Base-by-base conservation (phyloP, 768 basidiomycete species). In the Collybia sp. region DNA sequence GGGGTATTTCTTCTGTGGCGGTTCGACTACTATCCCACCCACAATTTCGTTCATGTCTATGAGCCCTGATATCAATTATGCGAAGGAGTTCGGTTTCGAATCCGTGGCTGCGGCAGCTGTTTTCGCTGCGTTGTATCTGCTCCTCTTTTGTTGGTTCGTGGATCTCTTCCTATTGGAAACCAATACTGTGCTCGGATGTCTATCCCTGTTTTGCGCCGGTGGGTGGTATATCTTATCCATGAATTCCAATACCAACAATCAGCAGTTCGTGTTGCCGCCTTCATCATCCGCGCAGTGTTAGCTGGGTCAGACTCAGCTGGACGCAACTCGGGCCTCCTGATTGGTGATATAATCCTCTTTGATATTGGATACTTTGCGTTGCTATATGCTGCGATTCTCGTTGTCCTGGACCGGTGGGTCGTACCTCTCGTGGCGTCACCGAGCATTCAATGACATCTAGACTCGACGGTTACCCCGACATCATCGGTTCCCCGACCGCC, bases 251-350 rank as follows among this genome's bases (percentile, higher is more conserved):
- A 25, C 30, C 5, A 43, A 6, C 20, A 4, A n/a, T n/a, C n/a
- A n/a, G n/a, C 34, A 76, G 73, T 75, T 39, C 70, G 73, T 18
- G 43, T 69, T 6, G 51, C 58, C 3, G 72, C 71, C 0, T 77
- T 73, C 44, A 47, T 60, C 2, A 60, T 75, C 2, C 68, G 73
- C 1, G 67, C 69, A 1, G 45, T 68, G 5, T 45, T 75, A 15
- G 62, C 65, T 13, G 62, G 58, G 4, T 57, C 59, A 1, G 57
- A 54, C 0, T 53, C 60, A 4, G 64, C 58, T 8, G 69, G 65
- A 31, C 52, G 66, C 12, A 63, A 58, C 30, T 46, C 68, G 1
- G 43, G 42, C 11, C 46, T 71, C 12, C 56, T 70, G n/a, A 69
- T 71, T 2, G 63, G 62, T 0, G 68, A 70, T 37, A 49, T 68